Conservation (phyloP, 140 eudicot genomes). For the Ambrosia hybrid region DNA sequence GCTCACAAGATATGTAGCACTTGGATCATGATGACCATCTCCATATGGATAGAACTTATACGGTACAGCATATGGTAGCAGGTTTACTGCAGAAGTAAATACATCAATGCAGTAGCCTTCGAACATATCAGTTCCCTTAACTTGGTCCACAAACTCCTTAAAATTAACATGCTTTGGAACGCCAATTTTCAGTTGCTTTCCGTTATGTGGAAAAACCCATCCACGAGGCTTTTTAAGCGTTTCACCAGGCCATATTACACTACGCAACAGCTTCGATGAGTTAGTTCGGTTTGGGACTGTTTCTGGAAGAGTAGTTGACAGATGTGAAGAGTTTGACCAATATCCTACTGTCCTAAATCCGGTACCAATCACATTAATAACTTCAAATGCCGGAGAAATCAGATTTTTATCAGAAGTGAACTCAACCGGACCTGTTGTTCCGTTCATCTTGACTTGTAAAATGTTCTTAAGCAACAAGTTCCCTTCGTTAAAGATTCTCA, state of each 20-base stretch:
- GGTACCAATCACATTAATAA: conserved; percentile 68
- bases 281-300: conserved; percentile 37
- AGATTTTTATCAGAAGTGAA: conserved; percentile 54
- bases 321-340: conserved; percentile 75
- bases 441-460: conserved; percentile 55
- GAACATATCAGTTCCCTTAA: conserved; percentile 43
- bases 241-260: conserved; percentile 83
- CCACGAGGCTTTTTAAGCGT: conserved; percentile 63
- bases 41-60: conserved; percentile 59
- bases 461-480: conserved; percentile 47
- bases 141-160: conserved; percentile 51
- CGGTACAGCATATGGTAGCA: conserved; percentile 72
- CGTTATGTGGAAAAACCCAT: conserved; percentile 80
- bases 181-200: conserved; percentile 58
- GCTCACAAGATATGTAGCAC: conserved; percentile 55
- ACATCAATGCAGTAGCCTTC: conserved; percentile 85
- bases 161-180: conserved; percentile 72
- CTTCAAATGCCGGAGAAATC: conserved; percentile 57
- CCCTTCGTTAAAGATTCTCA: conserved; percentile 68
- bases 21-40: conserved; percentile 65
- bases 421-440: conserved; percentile 56
- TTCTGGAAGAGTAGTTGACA: conserved; percentile 63
- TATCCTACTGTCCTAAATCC: conserved; percentile 60
- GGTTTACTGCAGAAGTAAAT: conserved; percentile 60
- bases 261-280: conserved; percentile 41